phyloP scores from a whole-genome alignment of 805 yeast genomes.

The Pichia nakasei region DNA sequence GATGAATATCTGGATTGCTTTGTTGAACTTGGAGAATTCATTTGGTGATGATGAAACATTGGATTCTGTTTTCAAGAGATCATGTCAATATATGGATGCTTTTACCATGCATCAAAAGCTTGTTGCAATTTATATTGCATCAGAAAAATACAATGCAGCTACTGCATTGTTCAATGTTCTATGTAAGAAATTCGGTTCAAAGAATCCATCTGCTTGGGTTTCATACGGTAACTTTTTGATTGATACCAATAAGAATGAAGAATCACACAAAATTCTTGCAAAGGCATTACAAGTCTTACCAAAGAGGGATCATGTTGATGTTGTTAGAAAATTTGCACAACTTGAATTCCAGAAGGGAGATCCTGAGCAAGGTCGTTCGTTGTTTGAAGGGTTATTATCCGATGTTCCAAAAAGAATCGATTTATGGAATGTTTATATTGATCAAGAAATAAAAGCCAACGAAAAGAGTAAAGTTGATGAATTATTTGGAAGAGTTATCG shows the following conservation, averaged over 20 bases:
- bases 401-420: slow-evolving; percentile 90
- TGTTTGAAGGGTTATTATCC: slow-evolving; percentile 84
- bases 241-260: slow-evolving; percentile 46
- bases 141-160: slow-evolving; percentile 69
- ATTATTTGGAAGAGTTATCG: slow-evolving; percentile 71
- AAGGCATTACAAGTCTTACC: slow-evolving; percentile 65
- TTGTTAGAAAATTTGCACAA: slow-evolving; percentile 82
- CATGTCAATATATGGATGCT: slow-evolving; percentile 90
- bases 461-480: slow-evolving; percentile 64
- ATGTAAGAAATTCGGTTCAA: slow-evolving; percentile 71
- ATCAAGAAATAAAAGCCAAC: slow-evolving; percentile 74
- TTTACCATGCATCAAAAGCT: slow-evolving; percentile 71
- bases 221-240: slow-evolving; percentile 70
- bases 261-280: slow-evolving; percentile 66
- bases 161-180: slow-evolving; percentile 54
- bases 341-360: slow-evolving; percentile 84
- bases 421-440: slow-evolving; percentile 91
- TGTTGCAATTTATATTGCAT: slow-evolving; percentile 62
- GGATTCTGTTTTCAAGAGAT: slow-evolving; percentile 70
- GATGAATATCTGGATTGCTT: slow-evolving; percentile 91
- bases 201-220: slow-evolving; percentile 67
- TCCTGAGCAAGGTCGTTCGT: slow-evolving; percentile 87
- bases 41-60: slow-evolving; percentile 83
- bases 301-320: slow-evolving; percentile 65
- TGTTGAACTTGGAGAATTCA: slow-evolving; percentile 85